Evolutionary conservation across 2,329 filamentous ascomycete species (phyloP), one percentile per base, ranked within the genome.

Genomic region (Fusarium compactum): DNA sequence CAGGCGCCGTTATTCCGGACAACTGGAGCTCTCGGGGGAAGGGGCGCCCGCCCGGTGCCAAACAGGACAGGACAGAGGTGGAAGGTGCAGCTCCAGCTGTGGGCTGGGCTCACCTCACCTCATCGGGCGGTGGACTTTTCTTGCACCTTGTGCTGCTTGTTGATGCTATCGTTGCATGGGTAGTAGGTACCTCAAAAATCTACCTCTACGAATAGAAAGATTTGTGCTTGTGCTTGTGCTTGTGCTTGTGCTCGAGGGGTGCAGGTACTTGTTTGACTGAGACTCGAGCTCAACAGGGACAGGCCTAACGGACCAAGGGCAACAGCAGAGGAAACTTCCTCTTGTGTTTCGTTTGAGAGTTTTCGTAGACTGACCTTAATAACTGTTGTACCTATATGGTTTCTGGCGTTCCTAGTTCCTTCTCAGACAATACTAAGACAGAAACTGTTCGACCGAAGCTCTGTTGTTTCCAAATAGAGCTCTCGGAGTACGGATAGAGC

Each of bases 21-120:
- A 65, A 74, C 69, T 74, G 73, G 73, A 75, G 73, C 62, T 63
- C 58, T 75, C 71, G 73, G 73, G 69, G 69, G 58, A 75, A 74
- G 62, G 73, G 73, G 68, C 58, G 44, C 46, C 44, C 45, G 55
- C 64, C 58, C 59, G 58, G 62, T 63, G 34, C 62, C 67, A 64
- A 70, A 68, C 51, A 62, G 54, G 32, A 34, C 34, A 38, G 34
- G 34, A 38, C 34, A 38, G 34, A 72, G 71, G 43, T 62, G 62
- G 60, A 60, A 65, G 67, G 66, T 70, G 64, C n/a, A 53, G 50
- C 34, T 38, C 34, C 10, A 38, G 34, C 27, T 48, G 46, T 48
- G 46, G 68, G 63, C 69, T 74, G 71, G 72, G 71, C 70, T 74
- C 72, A 74, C 72, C 67, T 52, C 50, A 52, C 50, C 50, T 53